Evolutionary conservation across 2,329 filamentous ascomycete genomes (phyloP).

Genomic region (Ophiocordyceps sinensis): DNA sequence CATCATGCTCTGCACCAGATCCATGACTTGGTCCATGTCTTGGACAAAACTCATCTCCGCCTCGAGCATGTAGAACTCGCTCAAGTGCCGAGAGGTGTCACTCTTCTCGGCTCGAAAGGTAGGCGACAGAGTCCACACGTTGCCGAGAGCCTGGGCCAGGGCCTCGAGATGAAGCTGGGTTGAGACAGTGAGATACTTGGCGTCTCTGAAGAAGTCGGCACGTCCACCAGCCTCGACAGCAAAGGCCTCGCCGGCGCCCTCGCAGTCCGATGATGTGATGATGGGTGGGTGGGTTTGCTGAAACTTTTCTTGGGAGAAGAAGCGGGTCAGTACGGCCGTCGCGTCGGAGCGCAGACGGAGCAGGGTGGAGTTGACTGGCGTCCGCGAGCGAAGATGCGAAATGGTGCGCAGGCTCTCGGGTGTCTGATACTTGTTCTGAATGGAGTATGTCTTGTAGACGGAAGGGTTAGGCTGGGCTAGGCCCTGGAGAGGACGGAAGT

Average conservation of each 20-base stretch:
- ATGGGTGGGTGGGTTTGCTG: conserved; percentile 84
- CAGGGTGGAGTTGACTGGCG: conserved; percentile 66
- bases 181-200: conserved; percentile 94
- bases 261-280: conserved; percentile 93
- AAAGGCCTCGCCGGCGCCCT: conserved; percentile 92
- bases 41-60: conserved; percentile 73
- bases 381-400: conserved; percentile 73
- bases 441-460: conserved; percentile 58
- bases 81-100: conserved; percentile 84
- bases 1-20: conserved; percentile 67
- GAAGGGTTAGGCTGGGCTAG: conserved; percentile 5
- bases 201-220: conserved; percentile 57
- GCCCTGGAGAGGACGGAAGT: neutral
- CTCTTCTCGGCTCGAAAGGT: conserved; percentile 89
- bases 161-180: conserved; percentile 91
- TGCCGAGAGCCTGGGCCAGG: conserved; percentile 71
- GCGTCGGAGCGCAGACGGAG: conserved; percentile 72
- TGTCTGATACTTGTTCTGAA: conserved; percentile 94
- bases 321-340: conserved; percentile 56
- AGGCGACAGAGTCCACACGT: conserved; percentile 87
- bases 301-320: conserved; percentile 59
- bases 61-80: conserved; percentile 98
- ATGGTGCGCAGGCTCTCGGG: conserved; percentile 77
- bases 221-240: conserved; percentile 38
- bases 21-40: conserved; percentile 56